Evolutionary conservation across 441 rosid species (phyloP).

Genomic region (Mallotus japonicus): DNA sequence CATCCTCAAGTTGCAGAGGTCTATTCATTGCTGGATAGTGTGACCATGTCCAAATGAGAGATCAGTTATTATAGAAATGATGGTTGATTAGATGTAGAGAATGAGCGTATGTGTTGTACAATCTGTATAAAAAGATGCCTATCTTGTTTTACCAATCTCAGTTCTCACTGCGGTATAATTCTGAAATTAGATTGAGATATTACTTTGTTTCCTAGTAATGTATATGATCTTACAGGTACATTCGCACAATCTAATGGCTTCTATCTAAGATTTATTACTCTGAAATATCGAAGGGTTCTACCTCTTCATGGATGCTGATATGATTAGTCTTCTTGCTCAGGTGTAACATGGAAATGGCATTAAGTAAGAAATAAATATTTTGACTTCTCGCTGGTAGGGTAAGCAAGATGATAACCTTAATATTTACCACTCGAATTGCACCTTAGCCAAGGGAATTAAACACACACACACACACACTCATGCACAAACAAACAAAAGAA

Average conservation of each 20-base stretch:
- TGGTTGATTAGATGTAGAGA: not conserved
- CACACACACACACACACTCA: no score
- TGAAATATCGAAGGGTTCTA: no score
- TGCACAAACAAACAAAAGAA: no score
- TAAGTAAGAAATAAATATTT: not conserved
- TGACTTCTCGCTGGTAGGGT: not conserved
- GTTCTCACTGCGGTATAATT: no score
- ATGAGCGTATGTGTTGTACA: not conserved
- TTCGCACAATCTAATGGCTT: not conserved
- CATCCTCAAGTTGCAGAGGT: slow-evolving; percentile 45
- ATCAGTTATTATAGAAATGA: slow-evolving; percentile 22
- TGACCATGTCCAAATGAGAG: slow-evolving; percentile 22
- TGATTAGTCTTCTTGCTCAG: no score
- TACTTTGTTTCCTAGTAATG: not conserved
- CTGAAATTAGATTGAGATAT: not conserved
- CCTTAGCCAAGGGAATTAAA: not conserved
- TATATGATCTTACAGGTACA: not conserved
- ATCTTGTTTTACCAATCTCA: no score
- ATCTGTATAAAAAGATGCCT: not conserved
- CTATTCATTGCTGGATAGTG: slow-evolving; percentile 39
- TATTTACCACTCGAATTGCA: not conserved
- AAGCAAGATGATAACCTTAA: not conserved
- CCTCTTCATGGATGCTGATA: no score
- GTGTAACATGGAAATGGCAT: no score
- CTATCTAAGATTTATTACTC: no score